phyloP scores from a whole-genome alignment of 139 green algal genomes.

The Dunaliella primolecta region DNA sequence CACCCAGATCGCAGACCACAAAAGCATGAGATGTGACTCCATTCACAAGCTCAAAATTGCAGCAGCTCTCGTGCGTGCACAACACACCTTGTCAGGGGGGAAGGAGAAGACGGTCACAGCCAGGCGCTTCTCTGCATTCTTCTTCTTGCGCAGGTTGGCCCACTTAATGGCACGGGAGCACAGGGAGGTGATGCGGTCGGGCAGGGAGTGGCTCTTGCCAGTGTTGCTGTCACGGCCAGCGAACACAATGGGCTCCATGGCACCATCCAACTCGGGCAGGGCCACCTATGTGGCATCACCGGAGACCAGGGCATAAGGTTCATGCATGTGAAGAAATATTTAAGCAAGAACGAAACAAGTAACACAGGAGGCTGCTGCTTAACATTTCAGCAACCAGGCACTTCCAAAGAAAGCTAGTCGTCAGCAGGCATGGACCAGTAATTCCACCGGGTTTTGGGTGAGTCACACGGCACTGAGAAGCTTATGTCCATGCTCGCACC shows the following conservation, averaged over 20 bases:
- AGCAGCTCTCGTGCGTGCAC: too few species aligned
- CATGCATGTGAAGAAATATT: neutral
- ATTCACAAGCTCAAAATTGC: too few species aligned
- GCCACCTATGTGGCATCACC: constrained; percentile 90
- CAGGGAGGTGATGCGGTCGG: constrained; percentile 89
- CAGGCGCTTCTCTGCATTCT: constrained; percentile 93
- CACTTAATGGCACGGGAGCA: constrained; percentile 92
- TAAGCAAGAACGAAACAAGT: too few species aligned
- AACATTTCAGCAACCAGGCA: neutral
- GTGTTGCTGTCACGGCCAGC: constrained; percentile 93
- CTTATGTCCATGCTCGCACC: constrained; percentile 40
- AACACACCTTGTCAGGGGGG: constrained; percentile 89
- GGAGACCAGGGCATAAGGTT: neutral
- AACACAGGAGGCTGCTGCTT: neutral
- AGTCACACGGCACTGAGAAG: too few species aligned
- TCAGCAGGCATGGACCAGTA: too few species aligned
- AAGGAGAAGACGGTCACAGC: constrained; percentile 98
- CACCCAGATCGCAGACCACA: too few species aligned
- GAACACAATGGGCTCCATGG: constrained; percentile 98
- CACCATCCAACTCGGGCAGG: constrained; percentile 97
- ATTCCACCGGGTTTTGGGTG: too few species aligned
- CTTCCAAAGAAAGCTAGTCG: neutral
- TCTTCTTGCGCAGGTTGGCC: constrained; percentile 89
- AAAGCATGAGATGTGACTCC: too few species aligned
- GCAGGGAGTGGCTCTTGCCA: constrained; percentile 96